Conservation (phyloP, 1,284 basidiomycete species). For the Porodaedalea pini region DNA sequence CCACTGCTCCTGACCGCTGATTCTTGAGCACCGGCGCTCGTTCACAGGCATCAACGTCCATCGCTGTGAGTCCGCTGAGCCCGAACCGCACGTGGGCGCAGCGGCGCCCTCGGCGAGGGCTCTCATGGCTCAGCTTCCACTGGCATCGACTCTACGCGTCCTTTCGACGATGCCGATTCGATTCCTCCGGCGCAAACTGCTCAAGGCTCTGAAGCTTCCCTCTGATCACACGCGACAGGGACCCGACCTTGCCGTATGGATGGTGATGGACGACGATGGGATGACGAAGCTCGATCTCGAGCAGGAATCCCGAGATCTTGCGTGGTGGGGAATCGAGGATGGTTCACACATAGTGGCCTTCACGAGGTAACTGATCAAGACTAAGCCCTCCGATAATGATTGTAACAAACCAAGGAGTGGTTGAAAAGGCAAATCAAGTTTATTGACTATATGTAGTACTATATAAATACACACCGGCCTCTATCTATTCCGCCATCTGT, state of each 20-base stretch:
- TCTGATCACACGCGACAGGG: constrained; percentile 1
- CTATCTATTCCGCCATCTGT: not conserved
- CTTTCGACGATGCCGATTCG: constrained; percentile 65
- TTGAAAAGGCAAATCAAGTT: constrained; percentile 7
- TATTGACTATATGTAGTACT: constrained; percentile 10
- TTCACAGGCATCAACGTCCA: constrained; percentile 9
- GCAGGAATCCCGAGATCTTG: constrained; percentile 49
- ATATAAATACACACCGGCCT: constrained; percentile 5
- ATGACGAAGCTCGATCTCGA: constrained; percentile 44
- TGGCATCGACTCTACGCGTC: constrained; percentile 43
- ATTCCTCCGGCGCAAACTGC: constrained; percentile 50
- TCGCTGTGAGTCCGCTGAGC: not conserved
- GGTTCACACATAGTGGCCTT: constrained; percentile 45
- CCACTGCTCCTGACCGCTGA: constrained; percentile 3
- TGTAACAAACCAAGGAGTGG: not conserved
- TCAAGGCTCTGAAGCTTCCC: constrained; percentile 39
- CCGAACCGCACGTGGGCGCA: not conserved
- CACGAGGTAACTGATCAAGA: constrained; percentile 19
- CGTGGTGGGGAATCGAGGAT: constrained; percentile 71
- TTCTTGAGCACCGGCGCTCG: not conserved
- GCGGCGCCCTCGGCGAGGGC: not conserved
- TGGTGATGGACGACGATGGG: constrained; percentile 47
- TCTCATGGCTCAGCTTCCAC: constrained; percentile 9
- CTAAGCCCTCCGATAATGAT: constrained; percentile 15
- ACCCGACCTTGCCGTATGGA: constrained; percentile 40